phyloP scores from a whole-genome alignment of 139 green algal genomes.

The Auxenochlorella protothecoides region DNA sequence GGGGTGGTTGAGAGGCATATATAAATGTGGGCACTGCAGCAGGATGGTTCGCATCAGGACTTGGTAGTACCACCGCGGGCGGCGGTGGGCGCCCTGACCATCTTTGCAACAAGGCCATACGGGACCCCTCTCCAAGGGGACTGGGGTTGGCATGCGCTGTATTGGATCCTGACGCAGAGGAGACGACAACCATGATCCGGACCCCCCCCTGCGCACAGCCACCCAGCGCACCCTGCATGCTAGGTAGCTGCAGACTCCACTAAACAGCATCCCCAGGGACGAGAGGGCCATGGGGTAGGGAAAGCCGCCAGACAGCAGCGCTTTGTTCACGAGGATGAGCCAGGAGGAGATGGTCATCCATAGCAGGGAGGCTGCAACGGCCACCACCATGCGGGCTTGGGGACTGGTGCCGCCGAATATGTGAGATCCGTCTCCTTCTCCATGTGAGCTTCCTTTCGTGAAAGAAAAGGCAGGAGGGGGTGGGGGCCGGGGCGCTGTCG shows the following conservation, averaged over 20 bases:
- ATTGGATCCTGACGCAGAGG: not conserved
- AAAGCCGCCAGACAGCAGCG: slow-evolving; percentile 68
- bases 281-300: slow-evolving; percentile 65
- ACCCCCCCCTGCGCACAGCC: not conserved
- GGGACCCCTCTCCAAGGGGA: not conserved
- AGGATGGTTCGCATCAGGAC: not conserved
- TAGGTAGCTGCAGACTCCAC: slow-evolving; percentile 41
- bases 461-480: no score
- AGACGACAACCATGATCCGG: not conserved
- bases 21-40: not conserved
- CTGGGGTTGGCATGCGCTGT: not conserved
- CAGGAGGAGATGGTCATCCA: not conserved
- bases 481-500: no score
- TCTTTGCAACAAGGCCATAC: no score
- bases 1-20: not conserved
- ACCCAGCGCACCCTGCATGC: slow-evolving; percentile 32
- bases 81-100: no score
- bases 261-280: slow-evolving; percentile 64
- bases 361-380: no score
- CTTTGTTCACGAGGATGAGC: slow-evolving; percentile 78
- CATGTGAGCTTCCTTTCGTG: no score
- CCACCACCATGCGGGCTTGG: no score
- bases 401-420: no score
- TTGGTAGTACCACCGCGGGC: no score
- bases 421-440: no score